Evolutionary conservation across 2,329 filamentous ascomycete genomes (phyloP).

Genomic region (Exophiala phaeomuriformis): DNA sequence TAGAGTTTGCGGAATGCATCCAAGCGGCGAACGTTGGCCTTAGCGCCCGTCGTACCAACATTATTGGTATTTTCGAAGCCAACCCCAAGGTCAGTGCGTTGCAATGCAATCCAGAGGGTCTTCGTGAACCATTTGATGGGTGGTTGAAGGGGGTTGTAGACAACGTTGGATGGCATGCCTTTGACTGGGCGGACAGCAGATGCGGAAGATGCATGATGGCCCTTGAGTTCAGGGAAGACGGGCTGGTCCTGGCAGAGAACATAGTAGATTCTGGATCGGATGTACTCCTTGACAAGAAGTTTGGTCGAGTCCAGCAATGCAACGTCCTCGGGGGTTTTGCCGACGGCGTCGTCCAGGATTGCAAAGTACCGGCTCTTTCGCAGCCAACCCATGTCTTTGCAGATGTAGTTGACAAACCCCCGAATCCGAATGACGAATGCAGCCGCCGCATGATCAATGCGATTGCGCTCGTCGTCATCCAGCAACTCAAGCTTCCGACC

Average conservation of each 20-base stretch:
- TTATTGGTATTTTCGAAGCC: conserved; percentile 1
- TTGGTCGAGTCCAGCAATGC: conserved; percentile 25
- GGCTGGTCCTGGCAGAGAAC: conserved; percentile 17
- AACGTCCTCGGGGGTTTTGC: conserved; percentile 14
- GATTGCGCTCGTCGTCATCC: conserved; percentile 50
- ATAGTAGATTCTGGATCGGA: conserved; percentile 31
- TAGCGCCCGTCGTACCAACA: conserved; percentile 3
- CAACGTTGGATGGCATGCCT: neutral
- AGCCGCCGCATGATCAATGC: conserved; percentile 53
- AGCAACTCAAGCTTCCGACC: conserved; percentile 45
- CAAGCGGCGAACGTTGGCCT: neutral
- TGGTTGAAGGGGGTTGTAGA: conserved; percentile 14
- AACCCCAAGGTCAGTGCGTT: conserved; percentile 7
- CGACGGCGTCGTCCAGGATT: conserved; percentile 28
- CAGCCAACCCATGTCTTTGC: conserved; percentile 37
- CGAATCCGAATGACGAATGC: conserved; percentile 46
- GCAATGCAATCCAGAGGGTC: conserved; percentile 29
- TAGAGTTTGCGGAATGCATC: conserved; percentile 3
- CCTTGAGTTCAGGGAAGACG: conserved; percentile 4
- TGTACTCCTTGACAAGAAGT: conserved; percentile 29
- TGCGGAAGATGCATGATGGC: neutral
- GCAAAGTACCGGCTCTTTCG: conserved; percentile 28
- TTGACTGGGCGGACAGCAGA: conserved; percentile 3
- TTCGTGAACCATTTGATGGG: conserved; percentile 26
- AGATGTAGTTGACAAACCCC: conserved; percentile 31